A percentile compares a stretch with the other conserved stretches of the same genome.
These are phyloP conservation scores for Fusarium marasasianum DNA, from an alignment of 2,329 filamentous ascomycete species.

Conservation along the genomic window DNA sequence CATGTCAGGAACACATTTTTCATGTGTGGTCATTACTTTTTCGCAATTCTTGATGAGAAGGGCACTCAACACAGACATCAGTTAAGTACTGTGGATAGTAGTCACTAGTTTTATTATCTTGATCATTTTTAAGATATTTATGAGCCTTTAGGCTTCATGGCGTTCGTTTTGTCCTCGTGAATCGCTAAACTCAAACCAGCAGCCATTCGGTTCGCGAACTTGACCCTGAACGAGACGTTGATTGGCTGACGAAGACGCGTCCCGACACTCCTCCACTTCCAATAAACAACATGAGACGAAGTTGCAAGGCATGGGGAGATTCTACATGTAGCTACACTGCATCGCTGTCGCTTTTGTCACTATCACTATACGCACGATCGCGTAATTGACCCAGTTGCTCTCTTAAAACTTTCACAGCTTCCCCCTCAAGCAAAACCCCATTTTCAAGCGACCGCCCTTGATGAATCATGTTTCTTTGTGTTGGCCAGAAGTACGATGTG, in stretches of 20 bases:
- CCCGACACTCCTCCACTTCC: accelerated
- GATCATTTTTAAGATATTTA: accelerated
- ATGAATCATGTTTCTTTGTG: constrained; percentile 10
- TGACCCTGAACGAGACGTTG: neutral
- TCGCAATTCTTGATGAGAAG: no score
- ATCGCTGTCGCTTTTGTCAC: neutral
- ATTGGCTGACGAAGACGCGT: neutral
- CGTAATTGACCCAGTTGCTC: neutral
- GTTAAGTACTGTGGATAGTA: accelerated
- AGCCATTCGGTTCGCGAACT: accelerated
- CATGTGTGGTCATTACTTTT: no score
- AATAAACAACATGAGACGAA: neutral
- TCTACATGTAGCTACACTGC: neutral
- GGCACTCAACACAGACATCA: no score
- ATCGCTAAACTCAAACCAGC: neutral
- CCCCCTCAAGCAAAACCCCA: constrained; percentile 1
- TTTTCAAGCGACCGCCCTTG: constrained; percentile 9
- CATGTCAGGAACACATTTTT: no score
- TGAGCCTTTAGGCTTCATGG: accelerated
- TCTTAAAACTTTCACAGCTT: neutral
- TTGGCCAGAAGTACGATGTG: neutral
- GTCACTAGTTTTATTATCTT: accelerated
- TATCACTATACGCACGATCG: neutral
- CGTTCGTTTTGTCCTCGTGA: neutral
- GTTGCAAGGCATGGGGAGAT: accelerated